Base-by-base conservation (phyloP, 208 protist genomes). In the Novymonas esmeraldas region DNA sequence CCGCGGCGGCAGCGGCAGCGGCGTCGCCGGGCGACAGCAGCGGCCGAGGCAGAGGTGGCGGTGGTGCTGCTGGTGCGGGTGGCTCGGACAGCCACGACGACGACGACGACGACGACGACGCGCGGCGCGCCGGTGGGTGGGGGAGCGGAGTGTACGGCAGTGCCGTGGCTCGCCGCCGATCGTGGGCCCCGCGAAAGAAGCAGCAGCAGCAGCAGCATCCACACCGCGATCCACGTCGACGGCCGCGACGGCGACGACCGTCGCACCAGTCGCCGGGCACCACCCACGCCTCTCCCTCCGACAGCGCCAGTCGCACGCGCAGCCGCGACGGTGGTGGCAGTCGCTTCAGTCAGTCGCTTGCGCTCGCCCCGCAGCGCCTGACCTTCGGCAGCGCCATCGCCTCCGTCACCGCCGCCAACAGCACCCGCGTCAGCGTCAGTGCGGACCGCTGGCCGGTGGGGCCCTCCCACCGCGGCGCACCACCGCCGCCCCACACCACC, bases 151-250 rank as follows among this genome's bases (percentile, higher is more conserved):
- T 74, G 5, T 74, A 74, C 69, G 69, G 69, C 44, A 63, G 54
- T 34, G 69, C 60, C 14, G 41, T 74, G 31, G 69, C 69, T 5
- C 28, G 42, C 7, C 59, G 69, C 14, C 59, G 61, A 26, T 74
- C 69, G 42, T 74, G 69, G 69, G 69, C 69, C 29, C 69, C 69
- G 29, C 69, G 38, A 34, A 74, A 74, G 58, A 44, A 22, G 13
- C 52, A 46, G 7, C 60, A 46, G 60, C 7, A 45, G 33, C 38
- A n/a, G 11, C 57, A 36, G 11, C 44, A 46, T 11, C 34, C 33
- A 24, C 60, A 56, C 9, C 60, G 31, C 18, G n/a, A n/a, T n/a
- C n/a, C n/a, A n/a, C n/a, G n/a, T n/a, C n/a, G n/a, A n/a, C n/a
- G n/a, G n/a, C n/a, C n/a, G n/a, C n/a, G n/a, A n/a, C 56, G 46